Base-by-base conservation (phyloP, 805 yeast species). In the Sugiyamaella mastotermitis region DNA sequence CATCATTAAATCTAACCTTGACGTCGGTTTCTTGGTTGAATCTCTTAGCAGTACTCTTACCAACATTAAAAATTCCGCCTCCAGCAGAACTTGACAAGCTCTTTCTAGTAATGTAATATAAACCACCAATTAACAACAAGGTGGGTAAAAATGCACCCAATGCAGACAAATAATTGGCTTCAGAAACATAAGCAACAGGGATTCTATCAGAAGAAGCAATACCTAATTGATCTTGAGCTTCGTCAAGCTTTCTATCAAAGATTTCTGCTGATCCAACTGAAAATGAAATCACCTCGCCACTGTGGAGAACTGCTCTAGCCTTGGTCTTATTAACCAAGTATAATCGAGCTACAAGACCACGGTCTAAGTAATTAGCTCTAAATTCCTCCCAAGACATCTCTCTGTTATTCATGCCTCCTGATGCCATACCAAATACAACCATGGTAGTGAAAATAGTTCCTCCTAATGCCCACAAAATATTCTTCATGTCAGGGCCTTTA, bases 361-460 rank as follows among this genome's bases (percentile, higher is more conserved):
- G 83, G 45, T 81, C 83, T 43, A 92, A 68, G 52, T 79, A 80
- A 33, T 78, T 69, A 4, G 79, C 67, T 29, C 85, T 73, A 65
- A 92, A 90, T 55, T 90, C 95, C 64, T 92, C 97, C 81, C 87
- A 92, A 2, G 96, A 78, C 42, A 90, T 68, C 53, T 84, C 87
- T 20, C 35, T 40, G 14, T 42, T 40, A 13, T 21, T 33, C 20
- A 28, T 6, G 3, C 35, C 36, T 15, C 22, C 5, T 25, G 46
- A 21, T 31, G 23, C 15, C 30, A 18, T 10, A 24, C 40, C 21
- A 31, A 36, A 17, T 8, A 43, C 29, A 9, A 40, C 9, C 15
- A 36, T 20, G 9, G 43, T 21, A 8, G 41, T 27, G 11, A 37
- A 18, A 17, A 24, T 21, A 13, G 45, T 32, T 5, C 42, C 45